These are phyloP conservation scores for Botrytis sinoallii DNA, from an alignment of 2,329 filamentous ascomycete genomes.

Conservation along the genomic window DNA sequence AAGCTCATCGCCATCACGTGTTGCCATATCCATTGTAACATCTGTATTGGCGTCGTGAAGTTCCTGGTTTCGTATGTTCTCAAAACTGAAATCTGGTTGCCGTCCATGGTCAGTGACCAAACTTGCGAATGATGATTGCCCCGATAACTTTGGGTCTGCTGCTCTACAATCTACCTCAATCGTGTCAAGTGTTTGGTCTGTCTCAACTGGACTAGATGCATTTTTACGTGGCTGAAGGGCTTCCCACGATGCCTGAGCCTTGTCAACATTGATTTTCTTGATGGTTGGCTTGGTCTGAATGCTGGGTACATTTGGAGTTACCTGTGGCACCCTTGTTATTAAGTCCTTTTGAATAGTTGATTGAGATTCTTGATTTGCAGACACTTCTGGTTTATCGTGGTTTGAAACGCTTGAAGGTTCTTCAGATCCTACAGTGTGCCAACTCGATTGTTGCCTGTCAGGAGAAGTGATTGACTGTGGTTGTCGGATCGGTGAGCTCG, in stretches of 20 bases:
- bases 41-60: constrained; percentile 20
- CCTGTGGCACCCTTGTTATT: not conserved
- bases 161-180: constrained; percentile 9
- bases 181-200: constrained; percentile 7
- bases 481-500: constrained; percentile 25
- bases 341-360: not conserved
- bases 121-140: constrained; percentile 41
- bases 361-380: not conserved
- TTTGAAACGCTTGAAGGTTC: constrained; percentile 13
- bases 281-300: not conserved
- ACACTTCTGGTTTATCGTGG: not conserved
- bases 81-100: constrained; percentile 47
- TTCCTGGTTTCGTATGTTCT: constrained; percentile 31
- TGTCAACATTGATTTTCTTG: constrained; percentile 16
- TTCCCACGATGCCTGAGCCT: constrained; percentile 28
- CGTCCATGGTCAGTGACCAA: constrained; percentile 47
- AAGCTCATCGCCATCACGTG: constrained; percentile 3
- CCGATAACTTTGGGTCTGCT: constrained; percentile 35
- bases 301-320: not conserved
- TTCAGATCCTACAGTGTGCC: constrained; percentile 27
- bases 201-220: not conserved
- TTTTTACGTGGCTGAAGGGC: constrained; percentile 21
- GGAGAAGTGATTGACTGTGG: constrained; percentile 8
- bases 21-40: constrained; percentile 8
- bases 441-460: constrained; percentile 27